Evolutionary conservation across 805 yeast genomes (phyloP).

Genomic region (Hanseniaspora meyeri): DNA sequence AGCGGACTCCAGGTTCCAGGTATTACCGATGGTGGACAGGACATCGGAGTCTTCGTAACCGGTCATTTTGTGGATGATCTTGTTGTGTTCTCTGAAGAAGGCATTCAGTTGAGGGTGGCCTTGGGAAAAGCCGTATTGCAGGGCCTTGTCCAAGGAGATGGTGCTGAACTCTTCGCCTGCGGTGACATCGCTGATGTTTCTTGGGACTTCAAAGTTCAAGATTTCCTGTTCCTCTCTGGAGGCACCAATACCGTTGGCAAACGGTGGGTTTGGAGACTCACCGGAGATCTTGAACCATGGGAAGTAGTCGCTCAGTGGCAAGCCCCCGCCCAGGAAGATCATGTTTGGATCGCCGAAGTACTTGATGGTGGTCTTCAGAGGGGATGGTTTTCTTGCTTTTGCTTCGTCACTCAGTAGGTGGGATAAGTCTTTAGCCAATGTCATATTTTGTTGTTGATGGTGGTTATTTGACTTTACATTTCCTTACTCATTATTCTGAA

Average conservation of each 20-base stretch:
- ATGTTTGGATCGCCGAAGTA: conserved; percentile 62
- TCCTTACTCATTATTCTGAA: too few species aligned
- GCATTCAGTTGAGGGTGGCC: conserved; percentile 63
- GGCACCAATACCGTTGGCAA: conserved; percentile 65
- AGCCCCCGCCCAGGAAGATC: conserved; percentile 88
- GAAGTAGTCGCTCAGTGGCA: conserved; percentile 82
- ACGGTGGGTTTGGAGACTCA: conserved; percentile 69
- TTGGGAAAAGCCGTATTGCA: conserved; percentile 80
- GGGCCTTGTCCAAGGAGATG: conserved; percentile 67
- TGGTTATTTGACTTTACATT: not conserved
- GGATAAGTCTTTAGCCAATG: conserved; percentile 55
- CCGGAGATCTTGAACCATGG: conserved; percentile 73
- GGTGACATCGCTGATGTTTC: conserved; percentile 22
- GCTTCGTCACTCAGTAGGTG: conserved; percentile 73
- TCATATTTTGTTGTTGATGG: conserved; percentile 20
- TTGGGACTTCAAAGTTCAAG: conserved; percentile 18
- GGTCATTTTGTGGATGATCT: conserved; percentile 31
- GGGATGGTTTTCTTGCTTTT: conserved; percentile 59
- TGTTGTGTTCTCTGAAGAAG: conserved; percentile 68
- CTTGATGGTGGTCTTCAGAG: conserved; percentile 73
- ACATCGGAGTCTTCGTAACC: conserved; percentile 60
- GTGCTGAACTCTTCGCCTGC: conserved; percentile 40
- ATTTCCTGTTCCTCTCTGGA: conserved; percentile 31
- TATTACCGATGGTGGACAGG: conserved; percentile 66
- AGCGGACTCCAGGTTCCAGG: conserved; percentile 78